A percentile compares a stretch with the other conserved stretches of the same genome.
Conservation (phyloP, 2,329 filamentous ascomycete genomes). For the Colletotrichum sp. region DNA sequence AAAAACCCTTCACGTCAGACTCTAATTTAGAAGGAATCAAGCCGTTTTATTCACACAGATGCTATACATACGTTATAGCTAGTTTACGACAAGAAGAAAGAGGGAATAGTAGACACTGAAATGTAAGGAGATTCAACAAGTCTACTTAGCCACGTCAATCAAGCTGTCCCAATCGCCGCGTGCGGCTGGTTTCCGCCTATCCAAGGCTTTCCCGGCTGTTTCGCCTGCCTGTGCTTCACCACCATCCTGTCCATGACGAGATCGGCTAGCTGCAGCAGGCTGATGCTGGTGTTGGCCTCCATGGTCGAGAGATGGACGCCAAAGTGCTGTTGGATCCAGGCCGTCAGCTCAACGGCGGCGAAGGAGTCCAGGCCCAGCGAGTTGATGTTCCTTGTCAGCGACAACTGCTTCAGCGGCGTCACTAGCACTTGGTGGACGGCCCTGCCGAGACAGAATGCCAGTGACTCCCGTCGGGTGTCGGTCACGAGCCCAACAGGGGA, state of each 20-base stretch:
- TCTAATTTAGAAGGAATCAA: too few relatives aligned
- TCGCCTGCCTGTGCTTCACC: not conserved
- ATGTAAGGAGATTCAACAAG: not conserved
- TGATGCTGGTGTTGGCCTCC: not conserved
- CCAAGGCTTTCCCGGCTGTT: not conserved
- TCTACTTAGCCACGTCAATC: not conserved
- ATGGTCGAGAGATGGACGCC: not conserved
- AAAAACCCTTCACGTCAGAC: too few relatives aligned
- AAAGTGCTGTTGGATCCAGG: constrained; percentile 21
- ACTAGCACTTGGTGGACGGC: not conserved
- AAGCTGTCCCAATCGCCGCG: not conserved
- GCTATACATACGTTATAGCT: too few relatives aligned
- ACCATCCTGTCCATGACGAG: not conserved
- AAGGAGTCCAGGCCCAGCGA: constrained; percentile 40
- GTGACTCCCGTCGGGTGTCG: not conserved
- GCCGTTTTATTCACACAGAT: too few relatives aligned
- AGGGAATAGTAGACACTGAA: not conserved
- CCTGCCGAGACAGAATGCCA: not conserved
- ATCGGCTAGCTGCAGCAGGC: not conserved
- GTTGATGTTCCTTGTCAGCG: constrained; percentile 38
- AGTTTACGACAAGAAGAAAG: too few relatives aligned
- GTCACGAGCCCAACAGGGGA: not conserved
- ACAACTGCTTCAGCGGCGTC: not conserved
- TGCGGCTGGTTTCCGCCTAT: not conserved
- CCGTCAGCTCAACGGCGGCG: constrained; percentile 32